Conservation (phyloP, 306 rosid genomes). For the Mimosa bimucronata region DNA sequence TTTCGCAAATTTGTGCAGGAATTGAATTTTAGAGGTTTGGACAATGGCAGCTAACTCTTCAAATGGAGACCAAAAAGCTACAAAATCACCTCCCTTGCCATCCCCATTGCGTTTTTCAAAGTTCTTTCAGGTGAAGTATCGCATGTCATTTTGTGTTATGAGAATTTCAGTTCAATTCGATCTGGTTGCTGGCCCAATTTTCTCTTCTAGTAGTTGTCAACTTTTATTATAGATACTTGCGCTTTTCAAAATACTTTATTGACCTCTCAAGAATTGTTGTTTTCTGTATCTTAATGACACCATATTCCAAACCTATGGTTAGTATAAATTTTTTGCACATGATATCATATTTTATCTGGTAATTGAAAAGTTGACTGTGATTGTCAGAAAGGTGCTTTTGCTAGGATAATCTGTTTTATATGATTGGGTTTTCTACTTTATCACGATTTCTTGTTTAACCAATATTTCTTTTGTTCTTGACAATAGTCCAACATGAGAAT, state of each 20-base stretch:
- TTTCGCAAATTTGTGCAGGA: constrained; percentile 39
- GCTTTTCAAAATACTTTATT: neutral
- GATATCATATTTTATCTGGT: neutral
- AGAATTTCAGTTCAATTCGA: neutral
- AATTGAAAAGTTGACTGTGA: neutral
- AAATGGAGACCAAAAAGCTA: constrained; percentile 61
- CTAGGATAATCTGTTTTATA: neutral
- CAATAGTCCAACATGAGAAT: constrained; percentile 93
- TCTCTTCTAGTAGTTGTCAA: neutral
- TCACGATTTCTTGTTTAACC: neutral
- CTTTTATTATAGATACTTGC: neutral
- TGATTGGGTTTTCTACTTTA: neutral
- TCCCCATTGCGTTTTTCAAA: constrained; percentile 92
- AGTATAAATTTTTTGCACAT: neutral
- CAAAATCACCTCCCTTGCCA: constrained; percentile 83
- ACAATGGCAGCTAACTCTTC: constrained; percentile 65
- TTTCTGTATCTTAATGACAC: neutral
- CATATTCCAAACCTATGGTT: neutral
- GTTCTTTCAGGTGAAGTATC: constrained; percentile 72
- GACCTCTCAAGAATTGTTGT: neutral
- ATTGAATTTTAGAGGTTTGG: constrained; percentile 30
- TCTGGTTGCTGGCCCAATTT: neutral
- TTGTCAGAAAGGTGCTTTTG: neutral
- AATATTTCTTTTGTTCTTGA: constrained; percentile 19
- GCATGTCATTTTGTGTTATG: neutral